Percentiles rank a stretch among this genome's conserved stretches.
These are phyloP conservation scores for Dichotomocladium elegans DNA, from an alignment of 371 early-diverging fungal species.

Conservation along the genomic window DNA sequence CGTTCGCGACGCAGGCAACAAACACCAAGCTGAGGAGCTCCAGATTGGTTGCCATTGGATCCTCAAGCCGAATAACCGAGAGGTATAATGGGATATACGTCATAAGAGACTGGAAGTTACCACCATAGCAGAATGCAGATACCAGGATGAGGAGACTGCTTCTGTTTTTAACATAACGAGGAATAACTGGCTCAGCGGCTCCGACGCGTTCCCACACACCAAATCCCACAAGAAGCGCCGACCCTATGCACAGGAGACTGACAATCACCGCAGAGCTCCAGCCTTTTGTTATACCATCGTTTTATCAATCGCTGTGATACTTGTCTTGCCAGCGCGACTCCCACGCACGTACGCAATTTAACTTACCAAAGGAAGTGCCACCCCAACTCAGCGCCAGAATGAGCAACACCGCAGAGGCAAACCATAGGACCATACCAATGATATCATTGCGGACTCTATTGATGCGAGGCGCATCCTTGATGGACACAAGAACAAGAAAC, in stretches of 20 bases:
- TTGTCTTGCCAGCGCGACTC: too few species aligned
- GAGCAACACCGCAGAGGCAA: conserved; percentile 20
- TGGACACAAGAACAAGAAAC: conserved; percentile 17
- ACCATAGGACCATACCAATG: conserved; percentile 29
- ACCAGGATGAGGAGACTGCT: conserved; percentile 40
- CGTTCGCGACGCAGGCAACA: conserved; percentile 39
- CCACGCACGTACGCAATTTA: too few species aligned
- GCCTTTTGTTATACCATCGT: too few species aligned
- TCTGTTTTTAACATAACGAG: conserved; percentile 44
- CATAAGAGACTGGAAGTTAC: conserved; percentile 42
- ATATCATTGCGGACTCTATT: conserved; percentile 16
- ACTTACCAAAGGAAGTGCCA: conserved; percentile 31
- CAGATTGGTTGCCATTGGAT: conserved; percentile 32
- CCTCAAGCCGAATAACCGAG: conserved; percentile 30
- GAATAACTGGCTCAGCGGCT: conserved; percentile 47
- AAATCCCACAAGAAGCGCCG: conserved; percentile 31
- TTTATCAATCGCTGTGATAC: too few species aligned
- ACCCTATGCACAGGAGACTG: conserved; percentile 41
- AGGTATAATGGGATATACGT: conserved; percentile 39
- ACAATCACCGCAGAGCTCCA: conserved; percentile 49
- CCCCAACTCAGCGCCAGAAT: conserved; percentile 39
- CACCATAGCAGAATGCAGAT: conserved; percentile 35
- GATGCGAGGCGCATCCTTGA: neutral
- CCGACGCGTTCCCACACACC: conserved; percentile 36
- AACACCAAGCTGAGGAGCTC: conserved; percentile 33